Evolutionary conservation across 106 monocot species (phyloP), one percentile per base, ranked within the genome.

Genomic region (Dioscorea zingiberensis): DNA sequence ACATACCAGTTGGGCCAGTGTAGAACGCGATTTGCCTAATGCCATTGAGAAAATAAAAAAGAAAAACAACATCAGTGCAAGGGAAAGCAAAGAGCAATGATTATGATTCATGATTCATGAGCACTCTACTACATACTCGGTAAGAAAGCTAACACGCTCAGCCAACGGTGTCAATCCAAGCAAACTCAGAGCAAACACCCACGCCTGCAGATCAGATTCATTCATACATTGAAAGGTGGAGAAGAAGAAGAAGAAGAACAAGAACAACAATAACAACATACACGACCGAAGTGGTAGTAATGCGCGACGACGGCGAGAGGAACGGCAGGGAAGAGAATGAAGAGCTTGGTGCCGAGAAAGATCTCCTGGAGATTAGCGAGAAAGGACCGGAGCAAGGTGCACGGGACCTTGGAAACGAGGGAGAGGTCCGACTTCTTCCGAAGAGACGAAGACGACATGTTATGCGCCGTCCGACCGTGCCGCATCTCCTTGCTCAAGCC

Each of bases 301-400:
- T 68, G 25, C 16, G 84, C 86, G 38, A 65, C 71, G 70, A 94
- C 69, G 66, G 94, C 90, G 62, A 87, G 71, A 15, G 87, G 80
- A 25, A 94, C 80, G 21, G 87, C 79, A 10, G 84, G 82, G 68
- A 94, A 90, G 66, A 94, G 89, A 55, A 87, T 21, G 78, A 70
- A 74, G 55, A 94, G 82, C 77, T 94, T 94, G 58, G 94, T 94
- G n/a, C 84, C 90, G 15, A 94, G 73, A 73, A 94, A 83, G 55
- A 94, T 68, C 76, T 94, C 90, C 71, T 88, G 94, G 8, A 95
- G 70, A 66, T 88, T 88, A 24, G 80, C 80, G 2, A 91, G 81
- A 2, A 84, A 1, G 21, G 28, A 55, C 47, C 94, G 55, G 16
- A 94, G 85, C 17, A 68, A 24, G 0, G 63, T 49, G 62, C 72